Evolutionary conservation across 495 filamentous ascomycete species (phyloP).

Genomic region (Chaetomidium leptoderma): DNA sequence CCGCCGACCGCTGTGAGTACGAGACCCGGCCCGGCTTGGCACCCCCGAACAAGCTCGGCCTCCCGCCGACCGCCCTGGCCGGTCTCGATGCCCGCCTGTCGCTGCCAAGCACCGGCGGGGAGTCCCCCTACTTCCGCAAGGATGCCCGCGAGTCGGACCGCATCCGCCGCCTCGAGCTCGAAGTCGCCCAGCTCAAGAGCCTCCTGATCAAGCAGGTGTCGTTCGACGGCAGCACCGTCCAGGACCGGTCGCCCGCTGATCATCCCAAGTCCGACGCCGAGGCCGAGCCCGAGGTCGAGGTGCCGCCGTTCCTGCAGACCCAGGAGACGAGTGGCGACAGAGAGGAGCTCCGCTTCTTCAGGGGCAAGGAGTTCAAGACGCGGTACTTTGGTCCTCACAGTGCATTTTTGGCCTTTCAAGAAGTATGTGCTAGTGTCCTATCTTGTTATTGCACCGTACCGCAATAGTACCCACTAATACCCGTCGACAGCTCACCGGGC

Average conservation of each 20-base stretch:
- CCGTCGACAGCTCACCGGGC: constrained; percentile 37
- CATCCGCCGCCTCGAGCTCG: constrained; percentile 47
- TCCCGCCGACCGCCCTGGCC: constrained; percentile 31
- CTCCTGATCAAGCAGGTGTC: constrained; percentile 39
- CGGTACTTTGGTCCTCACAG: constrained; percentile 49
- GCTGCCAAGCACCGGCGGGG: constrained; percentile 28
- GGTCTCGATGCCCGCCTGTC: constrained; percentile 35
- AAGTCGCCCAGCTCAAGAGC: constrained; percentile 45
- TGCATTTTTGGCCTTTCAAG: constrained; percentile 40
- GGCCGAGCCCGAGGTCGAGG: constrained; percentile 7
- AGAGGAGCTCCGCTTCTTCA: constrained; percentile 37
- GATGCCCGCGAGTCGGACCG: constrained; percentile 42
- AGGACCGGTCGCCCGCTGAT: constrained; percentile 28
- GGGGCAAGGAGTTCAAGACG: constrained; percentile 43
- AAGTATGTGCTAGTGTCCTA: constrained; percentile 22
- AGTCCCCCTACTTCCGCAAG: constrained; percentile 29
- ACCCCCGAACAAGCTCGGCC: constrained; percentile 36
- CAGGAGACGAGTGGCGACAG: constrained; percentile 28
- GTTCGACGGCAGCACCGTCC: constrained; percentile 34
- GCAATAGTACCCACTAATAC: neutral
- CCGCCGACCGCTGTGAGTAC: constrained; percentile 46
- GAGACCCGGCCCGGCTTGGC: constrained; percentile 45
- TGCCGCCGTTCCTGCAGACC: constrained; percentile 26
- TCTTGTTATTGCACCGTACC: too few species aligned
- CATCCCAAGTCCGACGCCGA: constrained; percentile 20